Evolutionary conservation across 2,329 filamentous ascomycete genomes (phyloP), one percentile per base, ranked within the genome.

Genomic region (Aspergillus sojae): DNA sequence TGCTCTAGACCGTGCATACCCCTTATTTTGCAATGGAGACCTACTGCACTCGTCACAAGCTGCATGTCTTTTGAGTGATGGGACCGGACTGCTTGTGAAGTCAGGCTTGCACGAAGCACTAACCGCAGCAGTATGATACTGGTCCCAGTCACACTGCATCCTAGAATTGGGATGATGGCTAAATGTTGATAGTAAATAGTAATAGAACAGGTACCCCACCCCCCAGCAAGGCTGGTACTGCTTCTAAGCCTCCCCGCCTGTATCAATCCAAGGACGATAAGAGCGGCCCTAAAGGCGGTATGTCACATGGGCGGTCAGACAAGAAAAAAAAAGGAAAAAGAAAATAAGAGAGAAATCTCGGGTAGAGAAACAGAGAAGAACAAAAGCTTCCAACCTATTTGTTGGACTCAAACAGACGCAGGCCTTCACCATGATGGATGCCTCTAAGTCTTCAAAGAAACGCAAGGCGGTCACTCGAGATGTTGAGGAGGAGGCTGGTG

Each of bases 391-490:
- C 52, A 39, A 19, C 32, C 12, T n/a, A 16, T 55, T 23, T 23
- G 11, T 30, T 55, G 23, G 30, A 21, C 34, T 23, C 6, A 26
- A 36, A 21, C 52, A 16, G 52, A 57, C 61, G 48, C 60, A 54
- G 55, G 16, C 21, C 21, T 60, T 19, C 61, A 34, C 64, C 66
- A 69, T 62, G 62, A 80, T 80, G 78, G 71, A 74, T 65, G 66
- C 70, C 60, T 69, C 70, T 67, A 77, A 80, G 62, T 71, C 76
- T 53, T 82, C 79, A 36, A 83, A 86, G 75, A 91, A 91, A 82
- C 86, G 89, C 68, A 91, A 91, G 78, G 85, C 86, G 65, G 82
- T 86, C 23, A 84, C 82, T 28, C 81, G 82, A 36, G 86, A 87
- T 69, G 78, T 82, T 21, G 79, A 82, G 54, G 80, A 80, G 62